These are phyloP conservation scores for Ogataea saltuana DNA, from an alignment of 805 yeast species.

Conservation along the genomic window DNA sequence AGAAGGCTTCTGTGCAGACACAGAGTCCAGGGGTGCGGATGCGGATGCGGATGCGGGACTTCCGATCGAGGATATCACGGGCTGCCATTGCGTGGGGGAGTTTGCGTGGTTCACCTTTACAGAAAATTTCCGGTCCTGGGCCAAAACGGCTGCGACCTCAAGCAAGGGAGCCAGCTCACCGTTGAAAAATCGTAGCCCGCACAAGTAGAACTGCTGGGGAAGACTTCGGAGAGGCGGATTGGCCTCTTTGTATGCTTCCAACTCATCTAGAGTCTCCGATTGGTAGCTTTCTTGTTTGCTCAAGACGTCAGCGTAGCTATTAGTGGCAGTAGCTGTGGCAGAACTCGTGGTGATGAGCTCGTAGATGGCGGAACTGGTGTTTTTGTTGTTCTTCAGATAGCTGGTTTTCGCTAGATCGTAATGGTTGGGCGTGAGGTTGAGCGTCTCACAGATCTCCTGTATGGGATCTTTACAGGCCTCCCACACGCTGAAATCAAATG, in stretches of 20 bases:
- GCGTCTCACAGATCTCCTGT: slow-evolving; percentile 18
- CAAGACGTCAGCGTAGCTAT: background rate
- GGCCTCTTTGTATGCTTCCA: slow-evolving; percentile 36
- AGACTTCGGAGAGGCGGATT: slow-evolving; percentile 39
- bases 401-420: slow-evolving; percentile 15
- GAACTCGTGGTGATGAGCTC: slow-evolving; percentile 19
- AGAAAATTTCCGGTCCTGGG: slow-evolving; percentile 21
- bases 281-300: slow-evolving; percentile 2
- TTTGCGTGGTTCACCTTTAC: background rate
- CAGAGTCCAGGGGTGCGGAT: background rate
- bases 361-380: slow-evolving; percentile 17
- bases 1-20: background rate
- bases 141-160: slow-evolving; percentile 33
- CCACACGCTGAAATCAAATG: background rate
- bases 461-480: background rate
- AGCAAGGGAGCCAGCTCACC: slow-evolving; percentile 45
- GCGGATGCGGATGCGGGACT: background rate
- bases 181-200: slow-evolving; percentile 43
- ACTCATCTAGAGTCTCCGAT: slow-evolving; percentile 28
- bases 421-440: slow-evolving; percentile 5
- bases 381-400: slow-evolving; percentile 13
- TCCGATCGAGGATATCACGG: background rate
- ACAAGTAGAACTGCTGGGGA: slow-evolving; percentile 40
- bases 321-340: background rate
- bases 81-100: background rate